Evolutionary conservation across 192 early-diverging fungal species (phyloP), one percentile per base, ranked within the genome.

Genomic region (Umbelopsis sp.): DNA sequence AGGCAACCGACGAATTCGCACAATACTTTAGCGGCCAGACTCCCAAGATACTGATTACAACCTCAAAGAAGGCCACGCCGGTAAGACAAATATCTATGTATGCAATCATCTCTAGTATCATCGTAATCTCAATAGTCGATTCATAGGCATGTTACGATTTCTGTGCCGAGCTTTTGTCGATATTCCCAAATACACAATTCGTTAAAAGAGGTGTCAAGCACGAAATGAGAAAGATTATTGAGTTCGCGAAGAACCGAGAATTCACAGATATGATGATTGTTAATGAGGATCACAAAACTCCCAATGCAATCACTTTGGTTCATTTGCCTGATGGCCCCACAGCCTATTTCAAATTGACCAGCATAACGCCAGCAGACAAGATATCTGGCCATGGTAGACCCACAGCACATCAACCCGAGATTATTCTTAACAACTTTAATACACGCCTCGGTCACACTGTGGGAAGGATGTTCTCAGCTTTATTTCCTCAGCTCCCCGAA

Each of bases 281-380:
- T 45, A 93, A 95, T 67, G 96, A 99, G 75, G 95, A 97, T 85
- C 88, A 86, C 53, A 97, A 97, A 79, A 80, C 84, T 70, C 95
- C 96, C 25, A 92, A 94, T 72, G 92, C 93, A 15, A 69, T 98
- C 30, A 98, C 95, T 2, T 61, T 98, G 64, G 91, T 99, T 52
- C 98, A 99, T 80, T 85, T 99, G 52, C 98, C 98, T 10, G 80
- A 97, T 65, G 98, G 98, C 5, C 98, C 98, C 13, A 97, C 98
- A 21, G 96, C 96, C 22, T 91, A 99, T 67, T 99, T 97, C 84
- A 94, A 95, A 69, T 85, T 99, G 68, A 89, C 92, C 46, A 89
- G 86, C 55, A 89, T 97, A 51, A 88, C 84, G 67, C 88, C 91
- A 49, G 87, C 85, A 68, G 89, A 91, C 71, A 81, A 95, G 49